phyloP scores from a whole-genome alignment of 495 filamentous ascomycete genomes.

The Penicillium cinerascens region DNA sequence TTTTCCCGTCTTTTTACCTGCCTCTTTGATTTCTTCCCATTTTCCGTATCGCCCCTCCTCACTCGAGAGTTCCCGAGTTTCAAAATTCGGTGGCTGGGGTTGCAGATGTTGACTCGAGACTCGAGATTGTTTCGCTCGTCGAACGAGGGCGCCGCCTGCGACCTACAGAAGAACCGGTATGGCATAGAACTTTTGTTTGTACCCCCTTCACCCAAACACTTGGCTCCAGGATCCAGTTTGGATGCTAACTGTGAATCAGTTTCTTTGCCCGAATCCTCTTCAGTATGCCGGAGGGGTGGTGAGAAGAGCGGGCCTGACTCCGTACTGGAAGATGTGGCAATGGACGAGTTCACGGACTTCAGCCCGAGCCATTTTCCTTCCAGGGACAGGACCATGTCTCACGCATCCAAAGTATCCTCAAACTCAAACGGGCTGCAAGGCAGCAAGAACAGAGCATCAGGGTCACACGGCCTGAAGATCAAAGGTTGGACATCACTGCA shows the following conservation, averaged over 20 bases:
- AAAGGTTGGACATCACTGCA: constrained; percentile 41
- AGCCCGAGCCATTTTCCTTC: not conserved
- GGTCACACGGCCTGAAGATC: constrained; percentile 28
- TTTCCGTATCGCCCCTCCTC: not conserved
- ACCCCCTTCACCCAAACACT: not conserved
- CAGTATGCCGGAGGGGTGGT: not conserved
- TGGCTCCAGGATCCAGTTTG: not conserved
- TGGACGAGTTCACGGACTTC: not conserved
- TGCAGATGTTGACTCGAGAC: constrained; percentile 14
- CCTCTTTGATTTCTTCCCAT: constrained; percentile 4
- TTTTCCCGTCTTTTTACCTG: constrained; percentile 1
- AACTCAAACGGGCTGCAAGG: constrained; percentile 18
- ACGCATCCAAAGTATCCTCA: not conserved
- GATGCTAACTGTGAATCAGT: not conserved
- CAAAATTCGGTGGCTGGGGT: constrained; percentile 40
- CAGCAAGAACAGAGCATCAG: constrained; percentile 7
- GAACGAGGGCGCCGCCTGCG: constrained; percentile 6
- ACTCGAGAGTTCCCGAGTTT: constrained; percentile 1
- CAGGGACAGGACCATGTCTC: not conserved
- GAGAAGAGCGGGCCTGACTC: not conserved
- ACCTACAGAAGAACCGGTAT: constrained; percentile 22
- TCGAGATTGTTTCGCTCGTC: constrained; percentile 18
- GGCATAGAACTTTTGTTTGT: constrained; percentile 10
- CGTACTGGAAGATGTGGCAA: not conserved
- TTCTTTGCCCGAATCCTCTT: not conserved